Evolutionary conservation across 306 rosid genomes (phyloP).

Genomic region (Trichosanthes truncata): DNA sequence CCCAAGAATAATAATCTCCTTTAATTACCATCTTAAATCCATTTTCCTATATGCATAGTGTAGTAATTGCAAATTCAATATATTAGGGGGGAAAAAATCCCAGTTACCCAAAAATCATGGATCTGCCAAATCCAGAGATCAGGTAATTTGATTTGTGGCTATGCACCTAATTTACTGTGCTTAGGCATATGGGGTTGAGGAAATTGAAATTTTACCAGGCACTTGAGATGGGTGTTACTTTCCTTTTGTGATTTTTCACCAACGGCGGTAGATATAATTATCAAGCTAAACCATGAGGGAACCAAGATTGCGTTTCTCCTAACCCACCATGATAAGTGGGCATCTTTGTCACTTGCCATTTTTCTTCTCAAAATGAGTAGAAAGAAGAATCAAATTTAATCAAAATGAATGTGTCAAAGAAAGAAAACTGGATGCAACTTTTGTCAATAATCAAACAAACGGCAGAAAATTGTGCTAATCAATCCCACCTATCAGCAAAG

Average conservation of each 20-base stretch:
- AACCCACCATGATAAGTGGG: conserved; percentile 17
- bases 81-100: background rate
- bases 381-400: background rate
- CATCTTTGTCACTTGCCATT: conserved; percentile 13
- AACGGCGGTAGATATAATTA: conserved; percentile 2
- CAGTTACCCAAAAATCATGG: background rate
- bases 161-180: background rate
- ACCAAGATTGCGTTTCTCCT: conserved; percentile 26
- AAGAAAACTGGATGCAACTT: conserved; percentile 6
- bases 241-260: background rate
- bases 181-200: background rate
- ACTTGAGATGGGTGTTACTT: background rate
- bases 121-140: background rate
- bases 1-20: conserved; percentile 4
- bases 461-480: background rate
- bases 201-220: background rate
- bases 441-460: conserved; percentile 7
- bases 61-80: background rate
- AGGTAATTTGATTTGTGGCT: background rate
- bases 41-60: background rate
- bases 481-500: conserved; percentile 6
- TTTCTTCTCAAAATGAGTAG: conserved; percentile 9
- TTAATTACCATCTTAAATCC: background rate
- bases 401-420: conserved; percentile 3
- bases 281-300: conserved; percentile 4